Evolutionary conservation across 2,329 filamentous ascomycete species (phyloP), one percentile per base, ranked within the genome.

Genomic region (Colletotrichum agaves): DNA sequence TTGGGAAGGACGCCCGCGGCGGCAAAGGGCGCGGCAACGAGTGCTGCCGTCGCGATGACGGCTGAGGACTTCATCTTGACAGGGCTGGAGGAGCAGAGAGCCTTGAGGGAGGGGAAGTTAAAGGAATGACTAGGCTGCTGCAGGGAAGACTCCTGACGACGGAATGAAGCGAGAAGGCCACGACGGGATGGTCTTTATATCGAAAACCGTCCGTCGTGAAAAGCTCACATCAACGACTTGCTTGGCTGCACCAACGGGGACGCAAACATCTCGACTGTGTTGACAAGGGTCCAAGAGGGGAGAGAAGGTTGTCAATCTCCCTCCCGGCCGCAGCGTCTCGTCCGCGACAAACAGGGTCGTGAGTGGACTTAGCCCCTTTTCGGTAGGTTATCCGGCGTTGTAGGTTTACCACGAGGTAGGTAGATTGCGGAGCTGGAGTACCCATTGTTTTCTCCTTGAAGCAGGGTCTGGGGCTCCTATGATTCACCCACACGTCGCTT

Each of bases 121-220:
- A 68, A 68, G 47, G 65, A 68, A 55, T 44, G 65, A 64, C 65
- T 64, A 37, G 61, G 65, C 58, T 52, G 46, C 65, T 68, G 61
- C 61, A 65, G 65, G 65, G 65, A 60, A 55, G 52, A 68, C 53
- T 64, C 61, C 65, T 65, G 61, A 60, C 47, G 61, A 17, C 43
- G 33, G 35, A n/a, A 47, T 55, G 47, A 44, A 63, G 52, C 31
- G 53, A 39, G 39, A 60, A 46, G 46, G 41, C 37, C 65, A 56
- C 65, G 62, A 46, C 21, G 55, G 41, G 27, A 62, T 17, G 31
- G 65, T 65, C 65, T 68, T 68, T 68, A 68, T 68, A 68, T 68
- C 43, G 53, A 58, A 27, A 35, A 53, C 17, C 37, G 39, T 10
- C 11, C 52, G 19, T 17, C 21, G 39, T 52, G 39, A 52, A 44